Evolutionary conservation across 2,329 filamentous ascomycete species (phyloP).

Genomic region (Zasmidium cellare): DNA sequence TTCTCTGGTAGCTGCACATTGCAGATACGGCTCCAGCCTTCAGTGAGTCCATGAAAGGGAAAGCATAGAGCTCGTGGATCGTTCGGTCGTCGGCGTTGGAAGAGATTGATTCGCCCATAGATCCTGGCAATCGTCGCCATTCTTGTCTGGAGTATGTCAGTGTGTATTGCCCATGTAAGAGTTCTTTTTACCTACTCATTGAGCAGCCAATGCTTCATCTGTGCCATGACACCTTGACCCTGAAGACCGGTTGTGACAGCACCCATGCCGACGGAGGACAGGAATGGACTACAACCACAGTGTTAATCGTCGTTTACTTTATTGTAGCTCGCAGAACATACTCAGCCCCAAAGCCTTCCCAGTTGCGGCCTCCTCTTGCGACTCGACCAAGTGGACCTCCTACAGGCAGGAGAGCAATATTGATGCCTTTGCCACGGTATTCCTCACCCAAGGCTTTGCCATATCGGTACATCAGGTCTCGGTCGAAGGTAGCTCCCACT

Average conservation of each 20-base stretch:
- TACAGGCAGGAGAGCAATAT: slow-evolving; percentile 59
- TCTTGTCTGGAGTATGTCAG: slow-evolving; percentile 56
- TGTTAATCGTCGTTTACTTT: not conserved
- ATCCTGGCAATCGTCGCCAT: slow-evolving; percentile 41
- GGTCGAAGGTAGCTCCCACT: slow-evolving; percentile 53
- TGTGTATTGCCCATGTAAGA: not conserved
- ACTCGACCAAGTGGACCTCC: slow-evolving; percentile 58
- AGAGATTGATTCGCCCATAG: slow-evolving; percentile 39
- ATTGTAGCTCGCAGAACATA: not conserved
- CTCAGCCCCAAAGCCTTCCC: slow-evolving; percentile 67
- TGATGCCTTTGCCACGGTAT: slow-evolving; percentile 32
- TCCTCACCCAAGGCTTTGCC: slow-evolving; percentile 53
- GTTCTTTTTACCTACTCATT: slow-evolving; percentile 11
- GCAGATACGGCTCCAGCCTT: slow-evolving; percentile 50
- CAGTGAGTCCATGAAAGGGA: slow-evolving; percentile 53
- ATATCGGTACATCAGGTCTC: slow-evolving; percentile 53
- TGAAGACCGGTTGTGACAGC: slow-evolving; percentile 58
- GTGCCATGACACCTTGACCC: slow-evolving; percentile 28
- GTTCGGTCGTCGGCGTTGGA: slow-evolving; percentile 65
- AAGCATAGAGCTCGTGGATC: slow-evolving; percentile 42
- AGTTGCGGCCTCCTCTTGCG: slow-evolving; percentile 29
- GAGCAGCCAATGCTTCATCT: slow-evolving; percentile 52
- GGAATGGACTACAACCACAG: slow-evolving; percentile 46
- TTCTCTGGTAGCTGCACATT: slow-evolving; percentile 62
- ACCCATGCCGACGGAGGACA: slow-evolving; percentile 54